Conservation (phyloP, 192 early-diverging fungal species). For the Jimgerdemannia flammicorona region DNA sequence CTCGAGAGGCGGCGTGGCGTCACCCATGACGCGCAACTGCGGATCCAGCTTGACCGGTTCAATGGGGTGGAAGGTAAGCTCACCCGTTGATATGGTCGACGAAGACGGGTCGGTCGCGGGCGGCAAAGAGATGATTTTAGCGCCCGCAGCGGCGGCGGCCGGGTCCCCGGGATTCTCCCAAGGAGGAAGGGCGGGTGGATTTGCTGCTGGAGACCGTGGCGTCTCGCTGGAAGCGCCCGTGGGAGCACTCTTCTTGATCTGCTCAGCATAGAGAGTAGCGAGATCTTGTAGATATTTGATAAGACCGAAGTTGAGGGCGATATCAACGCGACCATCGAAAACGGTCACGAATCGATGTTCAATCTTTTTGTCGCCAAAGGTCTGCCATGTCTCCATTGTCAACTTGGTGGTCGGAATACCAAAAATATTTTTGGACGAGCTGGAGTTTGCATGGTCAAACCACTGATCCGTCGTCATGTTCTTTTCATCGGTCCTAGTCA, state of each 20-base stretch:
- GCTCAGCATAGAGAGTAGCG: background rate
- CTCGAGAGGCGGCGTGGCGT: slow-evolving; percentile 51
- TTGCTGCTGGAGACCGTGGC: background rate
- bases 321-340: slow-evolving; percentile 38
- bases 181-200: background rate
- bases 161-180: background rate
- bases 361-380: slow-evolving; percentile 10
- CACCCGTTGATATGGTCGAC: background rate
- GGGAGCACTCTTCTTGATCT: slow-evolving; percentile 12
- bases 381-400: slow-evolving; percentile 29
- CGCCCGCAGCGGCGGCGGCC: too few species aligned
- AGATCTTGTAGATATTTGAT: slow-evolving; percentile 41
- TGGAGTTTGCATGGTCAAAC: slow-evolving; percentile 18
- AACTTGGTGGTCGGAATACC: slow-evolving; percentile 34
- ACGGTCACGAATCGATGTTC: slow-evolving; percentile 32
- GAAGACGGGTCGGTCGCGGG: background rate
- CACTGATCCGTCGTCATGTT: slow-evolving; percentile 9
- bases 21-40: slow-evolving; percentile 42
- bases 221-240: background rate
- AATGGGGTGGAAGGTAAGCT: slow-evolving; percentile 12
- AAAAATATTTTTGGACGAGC: slow-evolving; percentile 28
- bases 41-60: slow-evolving; percentile 38
- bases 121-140: background rate
- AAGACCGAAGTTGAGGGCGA: slow-evolving; percentile 42
- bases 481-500: slow-evolving; percentile 11